Percentiles rank a stretch among this genome's conserved stretches.
Conservation (phyloP, 441 rosid genomes). For the Pelargonium fulgidum region DNA sequence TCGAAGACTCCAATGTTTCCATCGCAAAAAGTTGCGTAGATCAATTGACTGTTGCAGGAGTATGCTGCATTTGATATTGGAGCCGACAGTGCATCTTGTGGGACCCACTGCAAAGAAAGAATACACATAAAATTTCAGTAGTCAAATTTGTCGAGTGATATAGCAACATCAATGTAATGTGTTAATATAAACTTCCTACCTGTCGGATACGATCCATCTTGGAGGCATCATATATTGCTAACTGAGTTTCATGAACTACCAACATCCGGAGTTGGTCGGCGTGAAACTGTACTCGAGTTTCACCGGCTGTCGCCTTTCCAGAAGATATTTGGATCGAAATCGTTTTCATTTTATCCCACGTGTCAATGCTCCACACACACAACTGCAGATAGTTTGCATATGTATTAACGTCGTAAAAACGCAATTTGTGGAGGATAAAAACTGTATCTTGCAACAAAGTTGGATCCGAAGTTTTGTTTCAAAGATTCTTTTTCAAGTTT, state of each 20-base stretch:
- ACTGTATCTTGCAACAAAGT: too few relatives aligned
- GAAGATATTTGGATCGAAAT: constrained; percentile 56
- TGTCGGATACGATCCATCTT: constrained; percentile 75
- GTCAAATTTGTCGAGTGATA: too few relatives aligned
- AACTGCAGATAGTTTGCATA: constrained; percentile 37
- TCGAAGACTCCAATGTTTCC: constrained; percentile 79
- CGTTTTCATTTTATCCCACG: constrained; percentile 91
- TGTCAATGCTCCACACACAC: constrained; percentile 78
- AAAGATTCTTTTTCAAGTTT: too few relatives aligned
- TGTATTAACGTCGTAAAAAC: too few relatives aligned
- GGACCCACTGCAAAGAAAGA: constrained; percentile 56
- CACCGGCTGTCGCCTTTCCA: constrained; percentile 65
- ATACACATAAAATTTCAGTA: background rate
- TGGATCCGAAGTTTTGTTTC: too few relatives aligned
- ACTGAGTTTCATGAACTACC: constrained; percentile 81
- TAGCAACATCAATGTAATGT: background rate
- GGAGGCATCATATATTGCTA: constrained; percentile 77
- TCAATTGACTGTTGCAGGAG: constrained; percentile 77
- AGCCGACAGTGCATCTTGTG: constrained; percentile 64
- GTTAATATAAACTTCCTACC: constrained; percentile 33
- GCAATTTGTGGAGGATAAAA: too few relatives aligned
- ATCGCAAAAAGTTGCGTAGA: constrained; percentile 69
- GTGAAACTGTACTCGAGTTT: constrained; percentile 83
- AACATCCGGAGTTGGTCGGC: constrained; percentile 70
- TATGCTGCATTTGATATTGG: constrained; percentile 69